Base-by-base conservation (phyloP, 768 basidiomycete species). In the Lactarius indigo region DNA sequence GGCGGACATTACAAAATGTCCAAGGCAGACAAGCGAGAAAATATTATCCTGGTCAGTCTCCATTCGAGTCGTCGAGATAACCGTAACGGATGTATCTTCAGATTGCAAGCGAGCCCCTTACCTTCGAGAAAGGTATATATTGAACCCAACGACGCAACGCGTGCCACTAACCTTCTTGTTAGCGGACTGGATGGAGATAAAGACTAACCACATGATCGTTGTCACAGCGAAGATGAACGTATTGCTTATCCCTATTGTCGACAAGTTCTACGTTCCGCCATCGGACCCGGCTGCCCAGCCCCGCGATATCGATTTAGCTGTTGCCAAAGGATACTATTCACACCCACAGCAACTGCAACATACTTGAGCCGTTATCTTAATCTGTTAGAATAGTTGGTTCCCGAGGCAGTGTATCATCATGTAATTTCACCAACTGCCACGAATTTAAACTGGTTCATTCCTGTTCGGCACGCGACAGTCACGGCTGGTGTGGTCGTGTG, bases 161-260 rank as follows among this genome's bases (percentile, higher is more conserved):
- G 23, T n/a, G 12, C 23, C 52, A 30, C 68, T 69, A 52, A 52
- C 9, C n/a, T 47, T 59, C 57, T 47, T 35, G 35, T 10, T 69
- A 87, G 93, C 94, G 59, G 97, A 99, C 76, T 99, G 97, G 97
- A 96, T 98, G 90, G 97, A 98, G 76, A 96, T 99, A 73, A 91
- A 90, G 75, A 96, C 94, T 15, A 98, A 99, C 76, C 88, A 92
- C 69, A 91, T 98, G 89, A 89, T 94, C 28, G 88, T 97, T 58
- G 91, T 98, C 71, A 98, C 96, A 0, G 92, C 92, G 44, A 94
- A 94, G 81, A 94, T 96, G 86, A 98, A 98, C 74, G 76, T 97
- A 30, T 80, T 98, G 23, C 94, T 96, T 75, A 92, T 96, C 70
- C 96, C 96, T 2, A 97, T 98, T 73, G 79, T 92, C 55, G 95